Evolutionary conservation across 768 basidiomycete species (phyloP), one percentile per base, ranked within the genome.

Genomic region (Tubosaeta sp.): DNA sequence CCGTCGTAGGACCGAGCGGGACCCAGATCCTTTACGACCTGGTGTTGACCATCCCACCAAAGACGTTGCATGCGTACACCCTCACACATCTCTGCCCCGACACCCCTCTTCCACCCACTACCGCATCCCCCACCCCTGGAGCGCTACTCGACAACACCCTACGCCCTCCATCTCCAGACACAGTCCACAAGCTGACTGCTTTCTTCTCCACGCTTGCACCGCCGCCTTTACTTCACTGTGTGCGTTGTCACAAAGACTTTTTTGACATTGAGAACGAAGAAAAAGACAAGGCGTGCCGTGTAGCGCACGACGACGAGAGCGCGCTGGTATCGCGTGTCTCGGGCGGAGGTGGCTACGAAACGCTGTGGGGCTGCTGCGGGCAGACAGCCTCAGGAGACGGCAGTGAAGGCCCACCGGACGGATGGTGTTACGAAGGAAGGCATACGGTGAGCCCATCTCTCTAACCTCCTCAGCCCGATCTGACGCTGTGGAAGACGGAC

Each of bases 381-480:
- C 74, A 77, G 61, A 84, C 79, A 0, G 84, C 83, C 6, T 83
- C 88, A 25, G 88, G 88, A 0, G 82, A 85, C 56, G 88, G 89
- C 1, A 85, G 88, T 55, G 85, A 85, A 71, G 88, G 88, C 0
- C 88, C 89, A 1, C 89, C 88, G 1, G 86, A 89, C 63, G 89
- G 88, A 1, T 91, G 87, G 87, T 91, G 88, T 61, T 91, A 89
- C 60, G 88, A 91, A 65, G 88, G 88, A 4, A 80, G 77, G 65
- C 88, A 91, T 65, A 90, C 88, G 8, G 82, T 77, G 39, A 52
- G 62, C 46, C 17, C 14, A 12, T 25, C 50, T 43, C 26, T 50
- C 12, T 37, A 22, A 25, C 6, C 19, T 29, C 22, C 4, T 7
- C n/a, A 4, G 14, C 26, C 48, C 48, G 22, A 42, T 39, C 54